Evolutionary conservation across 75 land plant genomes (phyloP), one percentile per base, ranked within the genome.

Genomic region (Sequoiadendron giganteum): DNA sequence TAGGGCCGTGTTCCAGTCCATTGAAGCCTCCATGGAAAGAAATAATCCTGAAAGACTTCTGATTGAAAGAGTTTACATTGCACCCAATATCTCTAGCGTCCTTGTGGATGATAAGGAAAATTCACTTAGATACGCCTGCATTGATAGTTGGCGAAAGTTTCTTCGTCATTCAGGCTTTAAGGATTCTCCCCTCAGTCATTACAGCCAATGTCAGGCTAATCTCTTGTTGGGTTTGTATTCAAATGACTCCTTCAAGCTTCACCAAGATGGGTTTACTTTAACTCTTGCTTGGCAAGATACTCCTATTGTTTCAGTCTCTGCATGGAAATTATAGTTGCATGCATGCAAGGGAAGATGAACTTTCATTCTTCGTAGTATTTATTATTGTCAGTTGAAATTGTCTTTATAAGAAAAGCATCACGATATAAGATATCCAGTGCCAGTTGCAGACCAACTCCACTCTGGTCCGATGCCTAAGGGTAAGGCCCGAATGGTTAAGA

Each of bases 211-310:
- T 42, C 90, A 89, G 36, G 90, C 90, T 34, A 78, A 87, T 38
- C 45, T 73, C 83, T 73, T 89, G 82, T 49, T 89, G 83, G 90
- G 80, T 88, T 72, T 87, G 55, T 88, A 88, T 79, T 30, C 89
- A 77, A 89, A 88, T 11, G 88, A 87, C 83, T 88, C 90, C 18
- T 89, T 87, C 90, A 87, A 87, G 89, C 90, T 89, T 7, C 77
- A 88, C 25, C 75, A 89, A 42, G 90, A 89, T 25, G 87, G 81
- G 42, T 39, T 52, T 77, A 78, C 89, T 52, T n/a, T 89, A 21
- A 89, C 89, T 73, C 49, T 89, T 19, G 90, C 88, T 42, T 89
- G 90, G 90, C 90, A 89, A 48, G 90, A 89, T 45, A 89, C 90
- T 52, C 83, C 90, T 19, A 85, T 89, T 43, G 88, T 89, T 77